Evolutionary conservation across 257 asterid genomes (phyloP), one percentile per base, ranked within the genome.

Genomic region (Catharanthus roseus): DNA sequence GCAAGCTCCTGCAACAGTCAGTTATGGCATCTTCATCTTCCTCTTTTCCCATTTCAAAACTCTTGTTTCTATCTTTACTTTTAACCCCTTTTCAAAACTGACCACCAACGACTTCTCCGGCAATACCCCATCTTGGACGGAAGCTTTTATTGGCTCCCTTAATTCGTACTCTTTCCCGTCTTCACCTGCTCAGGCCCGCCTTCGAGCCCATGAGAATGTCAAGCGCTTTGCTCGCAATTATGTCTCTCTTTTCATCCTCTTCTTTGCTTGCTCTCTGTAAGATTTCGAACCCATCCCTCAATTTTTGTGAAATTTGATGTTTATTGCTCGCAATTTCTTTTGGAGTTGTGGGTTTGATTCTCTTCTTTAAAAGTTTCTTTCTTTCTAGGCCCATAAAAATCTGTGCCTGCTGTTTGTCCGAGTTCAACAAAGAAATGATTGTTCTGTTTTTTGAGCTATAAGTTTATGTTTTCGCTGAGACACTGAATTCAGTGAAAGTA

Each of bases 201-300:
- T 93, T 65, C 88, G 99, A 29, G 90, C 88, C 77, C 96, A 91
- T 58, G 97, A 93, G 88, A 93, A 93, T 68, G 86, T 93, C 75
- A 93, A 93, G 77, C 96, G 99, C 68, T 91, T 77, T 65, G 90
- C 95, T 24, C 92, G 91, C 80, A 91, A 93, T 77, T 93, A 91
- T 79, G 85, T 96, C 53, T 75, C 82, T 15, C 91, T 93, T 63
- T 75, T 84, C 75, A 74, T 85, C 75, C 81, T 91, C 73, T 86
- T 89, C 74, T 87, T 88, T 54, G 96, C 93, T 21, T 93, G 97
- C 74, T 85, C 97, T 50, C 83, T 91, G 99, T 91, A 82, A 73
- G 77, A 34, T 68, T 51, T 31, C 49, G 29, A 58, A 18, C 23
- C 74, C 58, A 23, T 45, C 67, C 67, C 33, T 61, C 36, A 67